Conservation (phyloP, 805 yeast genomes). For the Ogataea philodendri region DNA sequence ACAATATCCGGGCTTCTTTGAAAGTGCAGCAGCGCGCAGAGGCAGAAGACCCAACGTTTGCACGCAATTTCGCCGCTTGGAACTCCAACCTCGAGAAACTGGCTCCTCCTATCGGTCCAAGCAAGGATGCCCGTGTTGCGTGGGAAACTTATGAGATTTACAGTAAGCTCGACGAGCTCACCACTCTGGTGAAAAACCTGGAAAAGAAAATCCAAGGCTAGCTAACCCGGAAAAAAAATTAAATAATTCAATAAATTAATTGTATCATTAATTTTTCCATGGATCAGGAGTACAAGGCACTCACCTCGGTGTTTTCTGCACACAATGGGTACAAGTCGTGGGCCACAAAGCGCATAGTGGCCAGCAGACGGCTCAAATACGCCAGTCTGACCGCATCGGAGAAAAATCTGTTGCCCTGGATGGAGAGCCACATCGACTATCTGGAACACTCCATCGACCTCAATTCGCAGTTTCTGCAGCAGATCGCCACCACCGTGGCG, state of each 20-base stretch:
- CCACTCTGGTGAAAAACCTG: constrained; percentile 39
- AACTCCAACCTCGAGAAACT: constrained; percentile 44
- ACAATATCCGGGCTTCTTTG: constrained; percentile 38
- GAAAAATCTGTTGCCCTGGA: constrained; percentile 48
- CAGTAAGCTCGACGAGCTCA: constrained; percentile 47
- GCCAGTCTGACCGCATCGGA: constrained; percentile 41
- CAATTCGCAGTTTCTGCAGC: constrained; percentile 44
- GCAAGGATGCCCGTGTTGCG: constrained; percentile 52
- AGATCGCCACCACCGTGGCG: constrained; percentile 44
- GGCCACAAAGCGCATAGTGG: constrained; percentile 33
- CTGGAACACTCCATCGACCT: constrained; percentile 42
- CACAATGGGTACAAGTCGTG: constrained; percentile 34
- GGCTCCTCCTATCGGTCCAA: constrained; percentile 60
- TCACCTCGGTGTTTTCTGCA: constrained; percentile 33
- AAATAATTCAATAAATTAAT: neutral
- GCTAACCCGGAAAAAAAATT: constrained; percentile 17
- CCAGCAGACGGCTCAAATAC: constrained; percentile 36
- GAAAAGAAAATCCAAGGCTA: constrained; percentile 15
- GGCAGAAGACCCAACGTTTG: constrained; percentile 63
- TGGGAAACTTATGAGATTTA: constrained; percentile 64
- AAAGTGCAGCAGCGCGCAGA: constrained; percentile 62
- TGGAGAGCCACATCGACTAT: constrained; percentile 38
- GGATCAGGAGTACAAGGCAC: constrained; percentile 30
- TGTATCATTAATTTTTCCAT: neutral
- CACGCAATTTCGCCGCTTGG: constrained; percentile 51